Conservation (phyloP, 2,329 filamentous ascomycete species). For the Aspergillus piperis region DNA sequence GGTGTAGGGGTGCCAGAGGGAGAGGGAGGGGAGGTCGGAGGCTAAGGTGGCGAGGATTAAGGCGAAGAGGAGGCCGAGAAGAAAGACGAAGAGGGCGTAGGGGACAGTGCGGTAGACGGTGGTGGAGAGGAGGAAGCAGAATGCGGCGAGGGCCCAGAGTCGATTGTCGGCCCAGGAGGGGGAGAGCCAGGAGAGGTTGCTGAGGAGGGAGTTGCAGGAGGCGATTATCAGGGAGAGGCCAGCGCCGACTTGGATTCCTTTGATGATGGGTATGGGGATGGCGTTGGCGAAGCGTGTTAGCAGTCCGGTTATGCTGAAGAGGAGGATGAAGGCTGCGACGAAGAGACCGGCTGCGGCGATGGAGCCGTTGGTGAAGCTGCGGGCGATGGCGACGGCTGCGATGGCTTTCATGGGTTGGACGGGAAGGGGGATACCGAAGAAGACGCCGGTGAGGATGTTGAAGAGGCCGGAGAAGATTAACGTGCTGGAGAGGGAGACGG, state of each 20-base stretch:
- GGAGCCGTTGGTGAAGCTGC: constrained; percentile 65
- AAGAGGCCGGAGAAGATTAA: constrained; percentile 85
- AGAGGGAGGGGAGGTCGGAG: constrained; percentile 53
- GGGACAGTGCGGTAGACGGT: constrained; percentile 68
- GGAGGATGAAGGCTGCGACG: constrained; percentile 70
- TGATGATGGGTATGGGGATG: constrained; percentile 84
- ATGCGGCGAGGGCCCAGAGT: constrained; percentile 73
- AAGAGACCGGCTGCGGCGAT: constrained; percentile 83
- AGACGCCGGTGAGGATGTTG: constrained; percentile 77
- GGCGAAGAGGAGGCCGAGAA: constrained; percentile 68
- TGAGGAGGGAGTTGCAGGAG: constrained; percentile 69
- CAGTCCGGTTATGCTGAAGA: constrained; percentile 79
- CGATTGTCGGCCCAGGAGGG: constrained; percentile 74
- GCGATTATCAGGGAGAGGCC: constrained; percentile 80
- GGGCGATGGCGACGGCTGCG: constrained; percentile 80
- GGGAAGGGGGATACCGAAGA: constrained; percentile 86
- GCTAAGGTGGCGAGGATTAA: constrained; percentile 42
- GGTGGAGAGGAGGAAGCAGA: constrained; percentile 68
- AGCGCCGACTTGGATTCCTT: constrained; percentile 92
- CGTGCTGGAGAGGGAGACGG: constrained; percentile 79
- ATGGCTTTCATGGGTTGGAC: constrained; percentile 93
- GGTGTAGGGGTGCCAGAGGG: constrained; percentile 61
- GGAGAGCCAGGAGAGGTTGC: constrained; percentile 66
- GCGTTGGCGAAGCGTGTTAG: constrained; percentile 70
- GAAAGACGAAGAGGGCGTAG: constrained; percentile 74